A percentile compares a stretch with the other conserved stretches of the same genome.
Conservation (phyloP, 2,329 filamentous ascomycete genomes). For the Cladosporium sp. region DNA sequence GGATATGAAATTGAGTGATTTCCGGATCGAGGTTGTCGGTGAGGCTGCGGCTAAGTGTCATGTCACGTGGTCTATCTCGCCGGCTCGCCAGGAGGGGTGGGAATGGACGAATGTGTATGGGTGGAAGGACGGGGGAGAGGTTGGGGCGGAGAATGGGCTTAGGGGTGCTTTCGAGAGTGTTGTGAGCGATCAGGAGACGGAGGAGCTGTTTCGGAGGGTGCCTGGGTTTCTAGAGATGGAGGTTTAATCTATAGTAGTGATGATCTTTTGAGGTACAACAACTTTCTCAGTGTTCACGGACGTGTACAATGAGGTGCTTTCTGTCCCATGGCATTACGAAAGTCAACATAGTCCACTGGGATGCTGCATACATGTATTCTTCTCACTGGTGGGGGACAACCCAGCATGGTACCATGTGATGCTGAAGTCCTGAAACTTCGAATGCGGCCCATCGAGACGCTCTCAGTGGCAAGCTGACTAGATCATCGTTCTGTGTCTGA, state of each 20-base stretch:
- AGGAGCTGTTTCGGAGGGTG: conserved; percentile 19
- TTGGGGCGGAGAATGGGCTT: neutral
- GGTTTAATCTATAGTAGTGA: too few species aligned
- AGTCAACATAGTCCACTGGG: too few species aligned
- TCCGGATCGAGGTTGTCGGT: conserved; percentile 3
- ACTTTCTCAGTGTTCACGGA: too few species aligned
- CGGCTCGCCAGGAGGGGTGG: neutral
- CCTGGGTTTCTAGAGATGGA: conserved; percentile 18
- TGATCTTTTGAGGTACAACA: too few species aligned
- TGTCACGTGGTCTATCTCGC: conserved; percentile 22
- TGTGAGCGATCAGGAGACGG: conserved; percentile 23
- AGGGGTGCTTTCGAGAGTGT: conserved; percentile 21
- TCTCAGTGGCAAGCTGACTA: too few species aligned
- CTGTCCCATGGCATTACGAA: too few species aligned
- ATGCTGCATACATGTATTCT: neutral
- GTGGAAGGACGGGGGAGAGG: conserved; percentile 16
- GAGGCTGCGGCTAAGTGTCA: conserved; percentile 11
- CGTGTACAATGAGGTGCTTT: too few species aligned
- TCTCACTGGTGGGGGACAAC: neutral
- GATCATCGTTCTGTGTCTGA: too few species aligned
- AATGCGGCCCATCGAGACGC: neutral
- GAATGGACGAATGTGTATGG: conserved; percentile 23
- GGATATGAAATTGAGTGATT: conserved; percentile 11
- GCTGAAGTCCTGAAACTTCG: too few species aligned
- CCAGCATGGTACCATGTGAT: neutral